Percentiles rank a stretch among this genome's conserved stretches.
Conservation (phyloP, 1,284 basidiomycete genomes). For the Ustilago loliicola region DNA sequence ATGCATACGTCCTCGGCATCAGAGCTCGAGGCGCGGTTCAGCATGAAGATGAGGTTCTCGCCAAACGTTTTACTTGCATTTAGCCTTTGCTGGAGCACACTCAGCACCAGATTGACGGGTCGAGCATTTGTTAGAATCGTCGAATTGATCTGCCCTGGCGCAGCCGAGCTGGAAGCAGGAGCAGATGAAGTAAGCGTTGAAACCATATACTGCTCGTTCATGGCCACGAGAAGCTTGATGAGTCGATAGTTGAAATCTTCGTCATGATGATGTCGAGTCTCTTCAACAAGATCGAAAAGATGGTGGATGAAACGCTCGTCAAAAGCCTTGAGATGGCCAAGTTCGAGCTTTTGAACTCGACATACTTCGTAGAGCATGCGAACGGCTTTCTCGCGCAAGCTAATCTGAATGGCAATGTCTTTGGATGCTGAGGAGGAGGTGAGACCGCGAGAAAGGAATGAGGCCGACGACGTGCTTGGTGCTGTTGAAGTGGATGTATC, state of each 20-base stretch:
- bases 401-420: slow-evolving; percentile 52
- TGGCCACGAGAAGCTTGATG: slow-evolving; percentile 73
- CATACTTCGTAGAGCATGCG: slow-evolving; percentile 58
- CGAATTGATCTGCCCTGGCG: slow-evolving; percentile 26
- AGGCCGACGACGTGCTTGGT: neutral
- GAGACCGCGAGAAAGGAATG: slow-evolving; percentile 7
- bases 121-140: slow-evolving; percentile 11
- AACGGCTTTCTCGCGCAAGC: slow-evolving; percentile 72
- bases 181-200: slow-evolving; percentile 73
- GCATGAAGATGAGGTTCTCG: slow-evolving; percentile 98
- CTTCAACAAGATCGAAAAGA: slow-evolving; percentile 93
- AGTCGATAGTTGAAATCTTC: slow-evolving; percentile 73
- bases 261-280: slow-evolving; percentile 86
- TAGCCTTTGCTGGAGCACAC: slow-evolving; percentile 84
- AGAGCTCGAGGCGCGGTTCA: slow-evolving; percentile 81
- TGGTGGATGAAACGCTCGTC: slow-evolving; percentile 87
- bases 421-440: slow-evolving; percentile 40
- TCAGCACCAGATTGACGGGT: slow-evolving; percentile 80
- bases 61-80: slow-evolving; percentile 93
- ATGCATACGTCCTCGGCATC: slow-evolving; percentile 88
- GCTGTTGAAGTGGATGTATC: neutral
- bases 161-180: slow-evolving; percentile 55
- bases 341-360: slow-evolving; percentile 61
- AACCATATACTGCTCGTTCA: slow-evolving; percentile 99
- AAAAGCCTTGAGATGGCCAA: slow-evolving; percentile 70